A percentile compares a stretch with the other conserved stretches of the same genome.
Evolutionary conservation across 495 filamentous ascomycete species (phyloP).

Genomic region (Penicillium canescens): DNA sequence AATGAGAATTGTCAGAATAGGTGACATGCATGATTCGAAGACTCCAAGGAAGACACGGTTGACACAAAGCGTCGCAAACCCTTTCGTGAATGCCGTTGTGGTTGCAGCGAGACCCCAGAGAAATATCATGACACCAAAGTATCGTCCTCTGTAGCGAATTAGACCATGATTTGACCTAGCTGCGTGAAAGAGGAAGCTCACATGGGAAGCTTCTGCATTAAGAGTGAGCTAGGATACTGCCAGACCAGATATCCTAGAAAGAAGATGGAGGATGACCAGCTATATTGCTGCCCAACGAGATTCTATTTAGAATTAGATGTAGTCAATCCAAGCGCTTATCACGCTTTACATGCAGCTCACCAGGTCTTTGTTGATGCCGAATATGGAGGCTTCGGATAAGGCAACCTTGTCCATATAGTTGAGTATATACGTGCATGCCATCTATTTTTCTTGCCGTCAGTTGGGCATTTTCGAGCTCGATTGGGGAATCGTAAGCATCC

Average conservation of each 20-base stretch:
- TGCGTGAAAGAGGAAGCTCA: too few relatives aligned
- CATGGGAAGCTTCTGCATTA: slow-evolving; percentile 30
- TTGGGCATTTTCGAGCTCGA: too few relatives aligned
- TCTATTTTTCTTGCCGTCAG: too few relatives aligned
- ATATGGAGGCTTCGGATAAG: slow-evolving; percentile 14
- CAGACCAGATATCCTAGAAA: slow-evolving; percentile 35
- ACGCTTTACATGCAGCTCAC: not conserved
- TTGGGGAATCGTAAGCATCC: too few relatives aligned
- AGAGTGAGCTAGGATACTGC: slow-evolving; percentile 33
- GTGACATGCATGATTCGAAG: slow-evolving; percentile 31
- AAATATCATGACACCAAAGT: slow-evolving; percentile 30
- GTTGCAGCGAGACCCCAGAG: slow-evolving; percentile 34
- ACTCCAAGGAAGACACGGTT: slow-evolving; percentile 36
- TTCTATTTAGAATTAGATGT: not conserved
- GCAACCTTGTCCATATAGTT: slow-evolving; percentile 16
- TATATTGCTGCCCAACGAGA: slow-evolving; percentile 32
- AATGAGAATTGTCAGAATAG: slow-evolving; percentile 29
- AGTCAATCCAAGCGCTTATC: too few relatives aligned
- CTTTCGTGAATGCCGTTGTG: slow-evolving; percentile 27
- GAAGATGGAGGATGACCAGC: slow-evolving; percentile 31
- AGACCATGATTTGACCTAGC: too few relatives aligned
- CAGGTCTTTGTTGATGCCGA: slow-evolving; percentile 29
- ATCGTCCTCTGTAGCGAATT: slow-evolving; percentile 9
- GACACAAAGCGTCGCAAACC: slow-evolving; percentile 30
- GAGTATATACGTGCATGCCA: slow-evolving; percentile 4